Percentiles rank a stretch among this genome's conserved stretches.
Evolutionary conservation across 2,329 filamentous ascomycete genomes (phyloP).

Genomic region (Plenodomus lindquistii): DNA sequence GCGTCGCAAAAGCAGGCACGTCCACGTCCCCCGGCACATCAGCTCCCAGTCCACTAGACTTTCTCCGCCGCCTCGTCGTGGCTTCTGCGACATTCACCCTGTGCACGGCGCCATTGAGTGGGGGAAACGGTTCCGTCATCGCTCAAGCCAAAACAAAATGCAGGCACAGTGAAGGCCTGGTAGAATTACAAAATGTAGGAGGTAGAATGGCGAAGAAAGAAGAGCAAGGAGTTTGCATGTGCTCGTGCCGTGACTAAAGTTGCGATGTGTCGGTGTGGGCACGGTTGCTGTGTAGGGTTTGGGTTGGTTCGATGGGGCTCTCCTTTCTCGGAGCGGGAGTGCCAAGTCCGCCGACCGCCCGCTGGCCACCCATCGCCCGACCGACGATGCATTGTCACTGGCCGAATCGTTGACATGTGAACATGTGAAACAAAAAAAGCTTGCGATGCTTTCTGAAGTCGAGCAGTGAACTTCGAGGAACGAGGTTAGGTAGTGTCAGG

Average conservation of each 20-base stretch:
- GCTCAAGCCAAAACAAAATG: background rate
- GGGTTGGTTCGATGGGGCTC: background rate
- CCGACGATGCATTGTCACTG: no score
- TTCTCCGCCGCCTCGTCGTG: constrained; percentile 42
- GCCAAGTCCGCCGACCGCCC: background rate
- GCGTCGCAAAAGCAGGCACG: constrained; percentile 55
- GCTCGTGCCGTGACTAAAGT: background rate
- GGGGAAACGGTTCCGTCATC: constrained; percentile 41
- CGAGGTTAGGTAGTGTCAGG: no score
- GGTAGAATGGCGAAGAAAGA: background rate
- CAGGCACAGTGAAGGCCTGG: background rate
- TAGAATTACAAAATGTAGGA: background rate
- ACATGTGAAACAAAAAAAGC: no score
- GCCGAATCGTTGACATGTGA: no score
- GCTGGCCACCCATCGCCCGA: background rate
- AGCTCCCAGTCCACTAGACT: constrained; percentile 54
- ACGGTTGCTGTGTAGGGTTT: background rate
- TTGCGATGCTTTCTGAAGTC: no score
- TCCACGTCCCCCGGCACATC: constrained; percentile 59
- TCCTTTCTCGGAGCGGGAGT: background rate
- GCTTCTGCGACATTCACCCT: constrained; percentile 18
- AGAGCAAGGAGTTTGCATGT: background rate
- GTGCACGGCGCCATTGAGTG: constrained; percentile 26
- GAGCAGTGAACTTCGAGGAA: no score
- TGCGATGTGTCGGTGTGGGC: background rate